Evolutionary conservation across 768 basidiomycete genomes (phyloP), one percentile per base, ranked within the genome.

Genomic region (Agaricus sinodeliciosus): DNA sequence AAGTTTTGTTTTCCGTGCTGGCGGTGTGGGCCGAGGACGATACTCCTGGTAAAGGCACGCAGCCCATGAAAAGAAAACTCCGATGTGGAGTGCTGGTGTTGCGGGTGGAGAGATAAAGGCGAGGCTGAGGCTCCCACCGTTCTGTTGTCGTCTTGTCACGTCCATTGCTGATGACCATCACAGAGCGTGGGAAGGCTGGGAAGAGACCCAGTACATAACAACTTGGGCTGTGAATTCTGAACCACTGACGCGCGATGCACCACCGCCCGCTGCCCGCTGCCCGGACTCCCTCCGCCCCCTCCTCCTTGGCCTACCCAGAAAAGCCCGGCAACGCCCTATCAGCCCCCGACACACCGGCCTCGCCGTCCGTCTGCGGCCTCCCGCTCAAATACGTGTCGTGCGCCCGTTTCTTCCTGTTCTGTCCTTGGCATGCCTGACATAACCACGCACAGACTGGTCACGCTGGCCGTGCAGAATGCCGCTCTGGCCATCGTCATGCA

Each of bases 401-500:
- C 72, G 86, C 63, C 5, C 35, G n/a, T 39, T 27, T 41, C 1
- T 25, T 52, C 15, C 15, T n/a, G 39, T 31, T 36, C 39, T 42
- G 50, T 25, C n/a, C n/a, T n/a, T n/a, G n/a, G n/a, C n/a, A 40
- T 55, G 27, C 50, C 26, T 45, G 15, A 3, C n/a, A 13, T n/a
- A n/a, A n/a, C n/a, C n/a, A n/a, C n/a, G n/a, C 25, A 54, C 60
- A 88, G 87, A 12, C 76, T 91, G 54, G 81, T 93, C 58, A 90
- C 89, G 15, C 81, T 94, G 46, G 92, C 92, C 4, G 85, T 95
- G 2, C 95, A 99, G 73, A 98, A 98, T 70, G 92, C 92, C 27
- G 84, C 90, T 9, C 74, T 99, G 45, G 94, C 94, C 49, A 93
- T 99, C 63, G 90, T 98, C 58, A 95, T 99, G 90, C 94, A 97